Evolutionary conservation across 2,329 filamentous ascomycete species (phyloP).

Genomic region (Gyromitra esculenta): DNA sequence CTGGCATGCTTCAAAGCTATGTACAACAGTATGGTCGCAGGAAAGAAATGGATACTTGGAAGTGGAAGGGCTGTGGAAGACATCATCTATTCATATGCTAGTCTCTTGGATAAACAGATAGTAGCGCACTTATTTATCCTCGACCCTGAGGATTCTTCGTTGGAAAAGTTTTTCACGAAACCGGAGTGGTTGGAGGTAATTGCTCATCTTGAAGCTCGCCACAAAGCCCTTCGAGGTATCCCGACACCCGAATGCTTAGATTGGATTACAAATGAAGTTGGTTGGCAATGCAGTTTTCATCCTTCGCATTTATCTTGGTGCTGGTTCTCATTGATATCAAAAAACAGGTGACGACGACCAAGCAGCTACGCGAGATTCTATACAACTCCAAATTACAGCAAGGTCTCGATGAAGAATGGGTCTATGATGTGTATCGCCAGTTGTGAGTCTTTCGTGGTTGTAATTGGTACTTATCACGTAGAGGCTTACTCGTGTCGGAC

Average conservation of each 20-base stretch:
- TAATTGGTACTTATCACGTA: background rate
- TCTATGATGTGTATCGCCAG: background rate
- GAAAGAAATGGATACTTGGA: conserved; percentile 4
- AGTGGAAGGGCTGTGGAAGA: conserved; percentile 13
- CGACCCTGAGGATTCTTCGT: background rate
- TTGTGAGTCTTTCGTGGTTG: background rate
- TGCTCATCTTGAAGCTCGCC: background rate
- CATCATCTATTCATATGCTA: background rate
- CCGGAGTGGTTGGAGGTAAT: background rate
- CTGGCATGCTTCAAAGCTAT: background rate
- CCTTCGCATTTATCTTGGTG: background rate
- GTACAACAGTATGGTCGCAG: background rate
- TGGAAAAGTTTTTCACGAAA: background rate
- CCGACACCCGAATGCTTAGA: background rate
- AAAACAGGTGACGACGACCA: background rate
- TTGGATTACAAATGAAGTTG: background rate
- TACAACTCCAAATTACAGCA: background rate
- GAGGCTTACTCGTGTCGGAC: background rate
- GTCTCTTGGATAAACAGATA: background rate
- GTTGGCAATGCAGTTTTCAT: background rate
- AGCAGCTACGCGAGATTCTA: background rate
- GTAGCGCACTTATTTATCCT: conserved; percentile 11
- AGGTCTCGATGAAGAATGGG: background rate
- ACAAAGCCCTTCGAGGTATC: background rate
- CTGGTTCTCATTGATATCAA: background rate